Evolutionary conservation across 129 eudicot species (phyloP), one percentile per base, ranked within the genome.

Genomic region (Oenanthe sinensis): DNA sequence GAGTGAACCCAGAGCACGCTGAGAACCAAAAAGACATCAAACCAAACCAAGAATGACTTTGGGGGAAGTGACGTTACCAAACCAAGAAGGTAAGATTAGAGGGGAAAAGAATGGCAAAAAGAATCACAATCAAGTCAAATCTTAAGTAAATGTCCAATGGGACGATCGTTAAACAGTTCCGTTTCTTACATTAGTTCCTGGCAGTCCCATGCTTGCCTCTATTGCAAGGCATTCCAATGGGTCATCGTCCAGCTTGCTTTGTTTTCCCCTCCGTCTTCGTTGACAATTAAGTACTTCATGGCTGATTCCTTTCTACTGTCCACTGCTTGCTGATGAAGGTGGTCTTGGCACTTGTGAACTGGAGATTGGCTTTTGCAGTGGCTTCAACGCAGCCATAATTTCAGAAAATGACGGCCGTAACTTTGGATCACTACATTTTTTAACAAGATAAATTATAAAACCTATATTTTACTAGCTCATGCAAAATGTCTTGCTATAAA

Each of bases 331-430:
- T 39, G 83, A 80, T 11, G 55, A 77, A 76, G 79, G 81, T 24
- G 80, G 82, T 84, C 83, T 85, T 45, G 83, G 78, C 49, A 69
- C 85, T 81, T 84, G 92, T 47, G 91, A 79, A 85, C 63, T 77
- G 22, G 91, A 79, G 3, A 87, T 81, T 43, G 90, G 88, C 89
- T 90, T 94, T 83, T 91, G 97, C 8, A 94, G 92, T 8, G 98
- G 97, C 80, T 88, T 94, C 79, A 94, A 76, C 16, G 92, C 87
- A 49, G 96, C 92, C 96, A 94, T 91, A 74, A 94, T 94, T 80
- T 91, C 97, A 49, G 93, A 78, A 86, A 94, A 94, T 37, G 98
- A 74, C 19, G 98, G 98, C 84, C 98, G 87, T 80, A 91, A 83
- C 75, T 75, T 94, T 22, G 98, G 97, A 83, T 94, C 97, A 47